phyloP scores from a whole-genome alignment of 2,329 filamentous ascomycete genomes.

The Talaromyces sp. region DNA sequence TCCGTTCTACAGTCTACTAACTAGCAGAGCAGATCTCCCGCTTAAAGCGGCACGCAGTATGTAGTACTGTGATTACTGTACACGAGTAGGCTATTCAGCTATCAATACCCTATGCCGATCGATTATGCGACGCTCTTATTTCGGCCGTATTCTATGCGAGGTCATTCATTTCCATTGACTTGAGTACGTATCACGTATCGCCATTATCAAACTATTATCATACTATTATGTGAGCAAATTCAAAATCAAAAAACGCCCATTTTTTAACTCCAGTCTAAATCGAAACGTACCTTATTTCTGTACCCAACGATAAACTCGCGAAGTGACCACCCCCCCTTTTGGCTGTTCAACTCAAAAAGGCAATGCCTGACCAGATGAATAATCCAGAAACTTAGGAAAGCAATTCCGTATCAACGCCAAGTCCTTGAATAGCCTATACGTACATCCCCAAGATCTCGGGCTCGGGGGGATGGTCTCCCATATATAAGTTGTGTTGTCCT shows the following conservation, averaged over 20 bases:
- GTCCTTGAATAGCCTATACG: not conserved
- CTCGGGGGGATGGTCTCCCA: not conserved
- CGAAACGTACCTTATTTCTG: too few species aligned
- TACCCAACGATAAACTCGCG: too few species aligned
- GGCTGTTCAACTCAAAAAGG: not conserved
- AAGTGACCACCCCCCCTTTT: too few species aligned
- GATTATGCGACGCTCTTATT: not conserved
- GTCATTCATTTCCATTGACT: not conserved
- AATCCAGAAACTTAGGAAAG: constrained; percentile 1
- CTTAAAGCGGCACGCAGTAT: constrained; percentile 10
- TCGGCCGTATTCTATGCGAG: not conserved
- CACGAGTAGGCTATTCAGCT: too few species aligned
- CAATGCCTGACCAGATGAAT: not conserved
- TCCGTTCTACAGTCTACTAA: not conserved
- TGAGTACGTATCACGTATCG: not conserved
- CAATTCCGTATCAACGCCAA: constrained; percentile 3
- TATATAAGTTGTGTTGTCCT: too few species aligned
- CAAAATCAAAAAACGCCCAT: too few species aligned
- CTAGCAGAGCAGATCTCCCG: constrained; percentile 12
- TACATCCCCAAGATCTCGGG: too few species aligned
- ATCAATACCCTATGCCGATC: too few species aligned
- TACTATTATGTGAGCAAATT: too few species aligned
- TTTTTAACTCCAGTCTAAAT: too few species aligned
- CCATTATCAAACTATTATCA: too few species aligned
- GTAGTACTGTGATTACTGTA: too few species aligned